Conservation (phyloP, 352 stramenopile genomes). For the Pseudoperonospora humuli region DNA sequence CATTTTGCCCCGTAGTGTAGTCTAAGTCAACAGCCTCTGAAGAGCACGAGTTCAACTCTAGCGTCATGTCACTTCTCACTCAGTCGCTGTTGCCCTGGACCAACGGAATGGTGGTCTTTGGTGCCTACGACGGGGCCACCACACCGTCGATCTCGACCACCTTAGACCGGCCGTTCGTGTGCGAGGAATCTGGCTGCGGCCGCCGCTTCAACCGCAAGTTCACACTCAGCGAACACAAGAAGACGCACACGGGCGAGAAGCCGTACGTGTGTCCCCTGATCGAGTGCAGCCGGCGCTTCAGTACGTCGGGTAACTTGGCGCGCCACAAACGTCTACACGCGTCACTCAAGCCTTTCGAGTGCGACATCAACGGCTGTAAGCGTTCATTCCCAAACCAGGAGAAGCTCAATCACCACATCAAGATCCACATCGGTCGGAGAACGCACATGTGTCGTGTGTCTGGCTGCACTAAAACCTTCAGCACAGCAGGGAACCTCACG, state of each 20-base stretch:
- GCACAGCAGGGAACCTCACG: conserved; percentile 47
- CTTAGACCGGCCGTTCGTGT: conserved; percentile 36
- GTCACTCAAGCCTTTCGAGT: conserved; percentile 42
- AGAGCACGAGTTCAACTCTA: conserved; percentile 1
- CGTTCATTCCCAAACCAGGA: conserved; percentile 37
- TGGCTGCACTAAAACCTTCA: conserved; percentile 48
- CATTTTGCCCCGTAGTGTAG: conserved; percentile 13
- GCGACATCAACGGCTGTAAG: conserved; percentile 33
- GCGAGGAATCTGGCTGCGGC: conserved; percentile 31
- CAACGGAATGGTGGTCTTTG: conserved; percentile 13
- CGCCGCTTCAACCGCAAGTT: conserved; percentile 47
- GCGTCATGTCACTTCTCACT: conserved; percentile 22
- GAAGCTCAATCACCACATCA: conserved; percentile 39
- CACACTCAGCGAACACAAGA: conserved; percentile 48
- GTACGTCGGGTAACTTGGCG: conserved; percentile 46
- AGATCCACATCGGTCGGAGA: conserved; percentile 41
- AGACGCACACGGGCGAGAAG: conserved; percentile 52
- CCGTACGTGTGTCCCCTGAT: conserved; percentile 37
- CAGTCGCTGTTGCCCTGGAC: conserved; percentile 17
- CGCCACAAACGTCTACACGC: conserved; percentile 46
- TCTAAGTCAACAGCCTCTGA: conserved; percentile 1
- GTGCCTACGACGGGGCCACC: conserved; percentile 4
- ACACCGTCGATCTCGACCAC: conserved; percentile 3
- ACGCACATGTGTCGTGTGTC: conserved; percentile 33
- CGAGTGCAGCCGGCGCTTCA: conserved; percentile 46